Percentiles rank a stretch among this genome's conserved stretches.
These are phyloP conservation scores for Grammothele lineata DNA, from an alignment of 768 basidiomycete species.

Conservation along the genomic window DNA sequence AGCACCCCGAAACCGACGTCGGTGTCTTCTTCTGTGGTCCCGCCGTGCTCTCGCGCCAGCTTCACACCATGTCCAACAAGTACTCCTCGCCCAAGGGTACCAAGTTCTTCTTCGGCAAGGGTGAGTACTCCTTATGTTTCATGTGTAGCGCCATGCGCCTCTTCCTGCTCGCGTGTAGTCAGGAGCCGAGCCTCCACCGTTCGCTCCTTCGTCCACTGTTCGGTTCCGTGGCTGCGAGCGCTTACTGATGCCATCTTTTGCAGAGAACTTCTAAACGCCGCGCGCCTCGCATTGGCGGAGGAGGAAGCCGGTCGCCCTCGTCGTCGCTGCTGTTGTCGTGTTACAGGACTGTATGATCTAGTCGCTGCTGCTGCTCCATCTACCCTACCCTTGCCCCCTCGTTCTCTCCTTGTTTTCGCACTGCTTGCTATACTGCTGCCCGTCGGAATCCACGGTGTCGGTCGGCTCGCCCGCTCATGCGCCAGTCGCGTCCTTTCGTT, in stretches of 20 bases:
- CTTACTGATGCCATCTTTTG: neutral
- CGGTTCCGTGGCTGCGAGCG: neutral
- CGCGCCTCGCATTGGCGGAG: conserved; percentile 1
- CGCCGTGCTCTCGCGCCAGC: conserved; percentile 56
- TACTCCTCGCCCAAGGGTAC: conserved; percentile 77
- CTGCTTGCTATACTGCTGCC: neutral
- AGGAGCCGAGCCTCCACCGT: too few relatives aligned
- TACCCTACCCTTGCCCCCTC: neutral
- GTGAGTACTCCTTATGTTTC: conserved; percentile 34
- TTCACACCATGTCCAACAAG: conserved; percentile 82
- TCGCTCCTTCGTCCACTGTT: neutral
- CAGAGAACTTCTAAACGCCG: conserved; percentile 27
- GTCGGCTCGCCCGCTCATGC: conserved; percentile 14
- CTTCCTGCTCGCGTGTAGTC: too few relatives aligned
- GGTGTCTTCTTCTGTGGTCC: conserved; percentile 96
- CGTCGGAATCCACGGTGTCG: too few relatives aligned
- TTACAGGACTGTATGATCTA: conserved; percentile 12
- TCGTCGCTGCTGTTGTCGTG: neutral
- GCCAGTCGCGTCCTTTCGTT: conserved; percentile 15
- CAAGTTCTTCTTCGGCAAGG: conserved; percentile 89
- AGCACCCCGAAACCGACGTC: conserved; percentile 85
- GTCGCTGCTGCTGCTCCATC: neutral
- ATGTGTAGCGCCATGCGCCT: too few relatives aligned
- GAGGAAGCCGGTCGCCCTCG: neutral
- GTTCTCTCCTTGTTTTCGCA: neutral